Evolutionary conservation across 495 filamentous ascomycete genomes (phyloP), one percentile per base, ranked within the genome.

Genomic region (Geoglossum glabrum): DNA sequence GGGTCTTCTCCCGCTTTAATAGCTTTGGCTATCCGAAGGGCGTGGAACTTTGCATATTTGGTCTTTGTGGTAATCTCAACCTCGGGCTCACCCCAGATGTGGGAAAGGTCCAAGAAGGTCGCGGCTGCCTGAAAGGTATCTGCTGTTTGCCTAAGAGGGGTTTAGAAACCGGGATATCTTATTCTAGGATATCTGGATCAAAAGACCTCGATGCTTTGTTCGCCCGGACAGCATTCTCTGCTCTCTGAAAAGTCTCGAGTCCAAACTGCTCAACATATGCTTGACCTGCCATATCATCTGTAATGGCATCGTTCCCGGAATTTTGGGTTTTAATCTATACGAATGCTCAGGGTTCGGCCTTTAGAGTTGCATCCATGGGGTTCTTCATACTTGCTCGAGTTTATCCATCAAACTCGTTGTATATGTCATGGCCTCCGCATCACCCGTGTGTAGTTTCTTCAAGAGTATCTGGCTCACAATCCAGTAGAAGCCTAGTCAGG

Each of bases 1-100:
- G 92, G 90, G 66, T 99, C 90, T 60, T 87, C 84, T 47, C 90
- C 90, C 19, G 87, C 85, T 68, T 86, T 90, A 61, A 94, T 77
- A 1, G 90, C 93, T 71, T 90, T 94, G 1, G 79, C 74, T 65
- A 99, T 97, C 46, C 93, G 80, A 13, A 90, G 68, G 15, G 92
- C 88, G 67, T 99, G 94, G 75, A 85, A 97, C 68, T 97, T 97
- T 40, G 90, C 87, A 68, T 84, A 99, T 67, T 90, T 95, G 68
- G 89, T 86, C 71, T 94, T 95, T 26, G 86, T 80, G 45, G 80
- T 78, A 52, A 84, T 80, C 64, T 98, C 92, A 15, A 75, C 66
- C 54, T 95, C 86, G 28, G 79, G 71, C 3, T 78, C 66, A 0
- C 80, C 83, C 85, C 90, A 99, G 52, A 93, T 84, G 56, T 84